Conservation (phyloP, 352 stramenopile species). For the Elongisporangium undulatum region DNA sequence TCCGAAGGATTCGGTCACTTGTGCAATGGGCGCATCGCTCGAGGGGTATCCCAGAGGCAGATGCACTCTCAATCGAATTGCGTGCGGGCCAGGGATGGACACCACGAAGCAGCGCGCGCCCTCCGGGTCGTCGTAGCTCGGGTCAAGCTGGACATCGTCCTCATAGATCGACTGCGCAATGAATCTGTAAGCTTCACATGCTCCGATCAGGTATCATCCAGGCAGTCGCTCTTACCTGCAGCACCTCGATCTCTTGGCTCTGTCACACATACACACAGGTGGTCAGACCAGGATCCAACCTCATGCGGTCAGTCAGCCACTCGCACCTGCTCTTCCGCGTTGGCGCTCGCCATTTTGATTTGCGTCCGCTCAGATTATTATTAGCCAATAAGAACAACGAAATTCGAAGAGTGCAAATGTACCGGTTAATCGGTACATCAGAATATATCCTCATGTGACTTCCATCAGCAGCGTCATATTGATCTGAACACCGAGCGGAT, state of each 20-base stretch:
- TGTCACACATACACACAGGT: constrained; percentile 7
- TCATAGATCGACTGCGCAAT: constrained; percentile 68
- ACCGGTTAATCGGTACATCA: not conserved
- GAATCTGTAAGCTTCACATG: not conserved
- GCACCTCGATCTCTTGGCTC: constrained; percentile 72
- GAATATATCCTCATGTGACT: constrained; percentile 3
- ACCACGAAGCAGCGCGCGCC: constrained; percentile 55
- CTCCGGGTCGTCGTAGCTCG: constrained; percentile 32
- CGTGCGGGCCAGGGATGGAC: constrained; percentile 49
- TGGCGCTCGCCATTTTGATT: not conserved
- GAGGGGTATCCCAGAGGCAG: constrained; percentile 69
- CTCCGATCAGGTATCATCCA: not conserved
- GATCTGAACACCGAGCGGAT: no score
- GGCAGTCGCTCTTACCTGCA: constrained; percentile 38
- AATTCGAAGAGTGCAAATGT: no score
- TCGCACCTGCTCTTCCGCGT: not conserved
- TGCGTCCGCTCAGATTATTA: not conserved
- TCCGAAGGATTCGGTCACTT: constrained; percentile 81
- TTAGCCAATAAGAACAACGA: no score
- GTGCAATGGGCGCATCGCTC: constrained; percentile 56
- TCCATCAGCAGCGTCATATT: not conserved
- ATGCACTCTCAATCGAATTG: constrained; percentile 68
- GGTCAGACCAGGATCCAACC: not conserved
- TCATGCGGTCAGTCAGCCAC: not conserved
- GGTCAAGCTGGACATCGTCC: constrained; percentile 53